phyloP scores from a whole-genome alignment of 1,284 basidiomycete genomes.

The Mycena sp. region DNA sequence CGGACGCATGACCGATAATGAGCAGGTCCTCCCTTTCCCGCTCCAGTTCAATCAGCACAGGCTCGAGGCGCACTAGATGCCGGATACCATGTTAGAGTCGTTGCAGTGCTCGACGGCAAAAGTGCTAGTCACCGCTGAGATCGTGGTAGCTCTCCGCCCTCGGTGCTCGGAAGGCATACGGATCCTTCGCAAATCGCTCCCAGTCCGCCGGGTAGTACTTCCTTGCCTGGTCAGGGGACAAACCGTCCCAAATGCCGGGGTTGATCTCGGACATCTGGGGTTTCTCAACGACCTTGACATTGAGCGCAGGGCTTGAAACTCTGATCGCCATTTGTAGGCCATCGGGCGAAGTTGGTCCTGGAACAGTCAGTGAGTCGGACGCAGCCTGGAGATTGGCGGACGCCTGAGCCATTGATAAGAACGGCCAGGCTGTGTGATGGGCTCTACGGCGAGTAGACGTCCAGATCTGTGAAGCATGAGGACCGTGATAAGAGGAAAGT shows the following conservation, averaged over 20 bases:
- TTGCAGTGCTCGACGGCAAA: conserved; percentile 33
- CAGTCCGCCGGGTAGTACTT: conserved; percentile 94
- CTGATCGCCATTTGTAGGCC: conserved; percentile 25
- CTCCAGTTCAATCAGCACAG: conserved; percentile 99
- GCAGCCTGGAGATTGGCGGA: conserved; percentile 32
- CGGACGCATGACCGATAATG: conserved; percentile 97
- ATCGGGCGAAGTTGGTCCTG: conserved; percentile 23
- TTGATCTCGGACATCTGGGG: conserved; percentile 98
- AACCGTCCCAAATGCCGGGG: conserved; percentile 95
- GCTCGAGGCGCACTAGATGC: conserved; percentile 83
- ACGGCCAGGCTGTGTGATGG: conserved; percentile 96
- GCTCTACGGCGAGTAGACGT: conserved; percentile 93
- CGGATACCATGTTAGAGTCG: conserved; percentile 91
- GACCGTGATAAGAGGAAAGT: background rate
- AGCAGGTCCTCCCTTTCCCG: conserved; percentile 94
- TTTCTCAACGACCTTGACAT: conserved; percentile 91
- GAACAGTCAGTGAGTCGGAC: conserved; percentile 7
- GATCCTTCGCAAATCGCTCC: conserved; percentile 91
- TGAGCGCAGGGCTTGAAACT: conserved; percentile 44
- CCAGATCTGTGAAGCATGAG: conserved; percentile 87
- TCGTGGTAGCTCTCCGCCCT: conserved; percentile 92
- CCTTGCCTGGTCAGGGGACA: conserved; percentile 90
- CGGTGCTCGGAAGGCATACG: conserved; percentile 92
- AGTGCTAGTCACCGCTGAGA: conserved; percentile 49
- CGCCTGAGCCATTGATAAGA: conserved; percentile 61